Conservation (phyloP, 257 asterid species). For the Penstemon newberryi region DNA sequence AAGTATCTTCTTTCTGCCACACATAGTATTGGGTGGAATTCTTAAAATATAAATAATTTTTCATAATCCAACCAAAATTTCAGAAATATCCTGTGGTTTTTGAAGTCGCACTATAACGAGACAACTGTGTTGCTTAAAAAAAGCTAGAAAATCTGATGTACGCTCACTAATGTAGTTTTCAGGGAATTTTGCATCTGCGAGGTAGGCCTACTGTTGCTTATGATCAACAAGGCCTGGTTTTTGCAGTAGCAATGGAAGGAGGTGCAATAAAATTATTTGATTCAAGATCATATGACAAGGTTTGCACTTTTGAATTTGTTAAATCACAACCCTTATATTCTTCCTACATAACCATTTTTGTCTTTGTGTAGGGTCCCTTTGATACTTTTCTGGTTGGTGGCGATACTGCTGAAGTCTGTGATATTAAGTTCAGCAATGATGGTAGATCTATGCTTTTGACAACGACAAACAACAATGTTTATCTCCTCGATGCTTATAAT, state of each 20-base stretch:
- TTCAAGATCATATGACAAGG: constrained; percentile 93
- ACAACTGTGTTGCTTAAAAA: constrained; percentile 15
- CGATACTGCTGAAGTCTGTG: constrained; percentile 94
- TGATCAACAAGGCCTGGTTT: constrained; percentile 97
- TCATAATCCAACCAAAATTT: too few species aligned
- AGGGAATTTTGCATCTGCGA: constrained; percentile 85
- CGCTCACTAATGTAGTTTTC: constrained; percentile 75
- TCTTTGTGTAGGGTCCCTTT: constrained; percentile 75
- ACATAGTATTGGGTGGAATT: too few species aligned
- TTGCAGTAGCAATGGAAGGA: constrained; percentile 98
- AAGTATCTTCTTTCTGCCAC: background rate
- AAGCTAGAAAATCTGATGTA: constrained; percentile 42
- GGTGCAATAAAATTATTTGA: constrained; percentile 93
- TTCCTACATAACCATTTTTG: background rate
- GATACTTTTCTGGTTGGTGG: constrained; percentile 98
- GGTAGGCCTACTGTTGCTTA: constrained; percentile 97
- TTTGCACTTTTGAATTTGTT: constrained; percentile 28
- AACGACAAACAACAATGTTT: constrained; percentile 76
- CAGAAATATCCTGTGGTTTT: background rate
- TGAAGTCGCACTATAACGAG: constrained; percentile 17
- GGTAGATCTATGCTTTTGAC: constrained; percentile 94
- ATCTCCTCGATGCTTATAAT: constrained; percentile 86
- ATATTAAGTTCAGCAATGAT: constrained; percentile 96
- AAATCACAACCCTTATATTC: background rate
- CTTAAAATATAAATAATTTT: too few species aligned